These are phyloP conservation scores for Amanita brunnescens DNA, from an alignment of 768 basidiomycete genomes.

Conservation along the genomic window DNA sequence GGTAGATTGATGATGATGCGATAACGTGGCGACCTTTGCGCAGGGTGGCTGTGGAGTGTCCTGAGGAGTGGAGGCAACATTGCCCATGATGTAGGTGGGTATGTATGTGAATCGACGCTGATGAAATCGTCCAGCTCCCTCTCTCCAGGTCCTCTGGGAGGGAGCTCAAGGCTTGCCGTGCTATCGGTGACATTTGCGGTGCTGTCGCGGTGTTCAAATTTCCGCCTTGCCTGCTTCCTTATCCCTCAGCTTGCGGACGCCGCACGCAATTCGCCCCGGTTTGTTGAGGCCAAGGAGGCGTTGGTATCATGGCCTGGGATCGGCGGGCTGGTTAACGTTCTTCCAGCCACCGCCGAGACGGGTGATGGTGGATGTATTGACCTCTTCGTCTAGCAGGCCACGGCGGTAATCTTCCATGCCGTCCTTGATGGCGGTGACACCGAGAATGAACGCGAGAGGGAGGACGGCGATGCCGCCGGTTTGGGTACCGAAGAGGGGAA, in stretches of 20 bases:
- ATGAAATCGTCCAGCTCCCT: slow-evolving; percentile 58
- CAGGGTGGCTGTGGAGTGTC: slow-evolving; percentile 21
- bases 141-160: slow-evolving; percentile 34
- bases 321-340: slow-evolving; percentile 81
- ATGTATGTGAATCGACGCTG: slow-evolving; percentile 57
- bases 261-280: slow-evolving; percentile 74
- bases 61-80: slow-evolving; percentile 11
- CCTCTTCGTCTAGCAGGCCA: slow-evolving; percentile 78
- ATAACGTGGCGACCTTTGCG: slow-evolving; percentile 32
- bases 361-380: slow-evolving; percentile 91
- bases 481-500: slow-evolving; percentile 86
- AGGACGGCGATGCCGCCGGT: slow-evolving; percentile 74
- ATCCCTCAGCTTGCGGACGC: slow-evolving; percentile 78
- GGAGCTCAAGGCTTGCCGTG: slow-evolving; percentile 32
- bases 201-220: slow-evolving; percentile 25
- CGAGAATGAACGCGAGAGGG: slow-evolving; percentile 80
- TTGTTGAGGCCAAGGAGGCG: slow-evolving; percentile 56
- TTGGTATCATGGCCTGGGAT: slow-evolving; percentile 70
- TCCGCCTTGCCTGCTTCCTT: slow-evolving; percentile 56
- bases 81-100: slow-evolving; percentile 45
- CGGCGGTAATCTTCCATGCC: slow-evolving; percentile 95
- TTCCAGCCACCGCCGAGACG: slow-evolving; percentile 77
- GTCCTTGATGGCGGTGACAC: slow-evolving; percentile 91
- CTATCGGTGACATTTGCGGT: slow-evolving; percentile 21
- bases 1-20: slow-evolving; percentile 48